Conservation (phyloP, 2,329 filamentous ascomycete species). For the Hypoxylon sp. region DNA sequence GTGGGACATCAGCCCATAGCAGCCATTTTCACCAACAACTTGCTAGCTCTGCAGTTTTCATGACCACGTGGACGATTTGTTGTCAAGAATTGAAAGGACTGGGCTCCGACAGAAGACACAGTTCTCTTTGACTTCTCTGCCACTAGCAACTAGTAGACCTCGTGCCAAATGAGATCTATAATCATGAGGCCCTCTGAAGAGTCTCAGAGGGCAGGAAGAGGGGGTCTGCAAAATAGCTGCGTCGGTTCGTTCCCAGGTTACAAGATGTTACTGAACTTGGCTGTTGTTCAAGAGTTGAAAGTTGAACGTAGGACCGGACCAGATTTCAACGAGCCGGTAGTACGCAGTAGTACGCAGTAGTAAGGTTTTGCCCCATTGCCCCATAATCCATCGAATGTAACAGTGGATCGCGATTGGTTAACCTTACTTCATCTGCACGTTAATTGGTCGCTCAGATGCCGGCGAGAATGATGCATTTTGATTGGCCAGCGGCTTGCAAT, state of each 20-base stretch:
- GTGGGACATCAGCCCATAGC: constrained; percentile 33
- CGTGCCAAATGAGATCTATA: constrained; percentile 3
- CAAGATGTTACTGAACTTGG: constrained; percentile 10
- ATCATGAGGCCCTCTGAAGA: background rate
- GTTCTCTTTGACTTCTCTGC: constrained; percentile 1
- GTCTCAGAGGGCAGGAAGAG: background rate
- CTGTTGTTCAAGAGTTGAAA: constrained; percentile 17
- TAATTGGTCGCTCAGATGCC: constrained; percentile 5
- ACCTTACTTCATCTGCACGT: background rate
- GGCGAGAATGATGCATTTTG: background rate
- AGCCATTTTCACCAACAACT: constrained; percentile 8
- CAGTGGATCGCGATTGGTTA: constrained; percentile 10
- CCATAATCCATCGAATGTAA: background rate
- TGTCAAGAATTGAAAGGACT: constrained; percentile 26
- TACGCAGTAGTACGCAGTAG: no score
- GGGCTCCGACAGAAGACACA: constrained; percentile 20
- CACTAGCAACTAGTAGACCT: background rate
- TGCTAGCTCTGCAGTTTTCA: constrained; percentile 24
- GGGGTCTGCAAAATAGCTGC: background rate
- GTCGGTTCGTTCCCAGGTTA: constrained; percentile 6
- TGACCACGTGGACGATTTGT: constrained; percentile 38
- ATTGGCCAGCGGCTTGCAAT: constrained; percentile 28
- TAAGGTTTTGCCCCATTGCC: constrained; percentile 6
- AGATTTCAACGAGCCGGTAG: background rate
- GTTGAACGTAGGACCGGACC: constrained; percentile 1